These are phyloP conservation scores for Eucalyptus decipiens DNA, from an alignment of 345 rosid genomes.

Conservation along the genomic window DNA sequence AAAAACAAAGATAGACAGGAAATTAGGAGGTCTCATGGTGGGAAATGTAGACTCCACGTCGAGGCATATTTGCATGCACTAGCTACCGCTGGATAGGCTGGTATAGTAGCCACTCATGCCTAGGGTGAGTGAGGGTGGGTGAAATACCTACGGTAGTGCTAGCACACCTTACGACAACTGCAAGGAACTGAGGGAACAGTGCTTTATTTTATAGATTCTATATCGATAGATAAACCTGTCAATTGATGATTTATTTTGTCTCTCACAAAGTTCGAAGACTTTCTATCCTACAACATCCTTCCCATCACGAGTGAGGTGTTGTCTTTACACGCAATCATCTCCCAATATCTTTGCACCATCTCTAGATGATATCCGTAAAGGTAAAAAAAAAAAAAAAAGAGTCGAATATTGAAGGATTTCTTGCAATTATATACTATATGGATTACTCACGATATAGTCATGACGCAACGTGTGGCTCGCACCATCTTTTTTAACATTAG, in stretches of 20 bases:
- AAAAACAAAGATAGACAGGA: fast-evolving
- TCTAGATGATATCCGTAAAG: background rate
- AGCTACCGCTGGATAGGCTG: fast-evolving
- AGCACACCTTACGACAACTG: too few relatives aligned
- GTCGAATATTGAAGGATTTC: background rate
- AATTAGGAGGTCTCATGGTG: fast-evolving
- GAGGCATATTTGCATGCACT: fast-evolving
- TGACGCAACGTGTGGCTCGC: background rate
- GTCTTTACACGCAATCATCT: background rate
- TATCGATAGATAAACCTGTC: too few relatives aligned
- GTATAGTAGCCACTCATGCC: fast-evolving
- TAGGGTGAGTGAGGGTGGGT: fast-evolving
- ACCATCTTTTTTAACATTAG: background rate
- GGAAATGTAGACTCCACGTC: fast-evolving
- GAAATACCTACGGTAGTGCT: fast-evolving
- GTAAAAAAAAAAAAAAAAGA: too few relatives aligned
- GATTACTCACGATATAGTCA: background rate
- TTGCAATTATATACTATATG: background rate
- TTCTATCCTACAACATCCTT: background rate
- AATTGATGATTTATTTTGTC: too few relatives aligned
- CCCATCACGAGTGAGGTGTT: background rate
- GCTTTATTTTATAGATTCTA: too few relatives aligned
- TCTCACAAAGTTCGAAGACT: background rate
- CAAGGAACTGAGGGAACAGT: fast-evolving
- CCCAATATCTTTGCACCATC: background rate